These are phyloP conservation scores for Pseudogymnoascus sp. DNA, from an alignment of 2,329 filamentous ascomycete genomes.

Conservation along the genomic window DNA sequence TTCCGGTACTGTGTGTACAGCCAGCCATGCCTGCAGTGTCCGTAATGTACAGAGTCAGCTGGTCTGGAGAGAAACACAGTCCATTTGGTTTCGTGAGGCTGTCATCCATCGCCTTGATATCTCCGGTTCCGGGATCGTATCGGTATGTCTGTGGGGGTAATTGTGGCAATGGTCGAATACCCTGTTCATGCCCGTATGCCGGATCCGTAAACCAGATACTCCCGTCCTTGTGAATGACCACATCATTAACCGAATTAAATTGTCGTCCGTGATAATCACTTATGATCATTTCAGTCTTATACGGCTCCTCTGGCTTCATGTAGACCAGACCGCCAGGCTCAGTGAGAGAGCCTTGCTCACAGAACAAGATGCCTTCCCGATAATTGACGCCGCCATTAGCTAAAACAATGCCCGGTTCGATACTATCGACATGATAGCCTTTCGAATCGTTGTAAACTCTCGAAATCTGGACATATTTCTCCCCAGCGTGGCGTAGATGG, in stretches of 20 bases:
- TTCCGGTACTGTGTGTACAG: slow-evolving; percentile 9
- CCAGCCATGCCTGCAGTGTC: slow-evolving; percentile 42
- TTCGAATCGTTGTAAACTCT: slow-evolving; percentile 35
- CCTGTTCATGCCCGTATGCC: slow-evolving; percentile 50
- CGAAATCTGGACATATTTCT: slow-evolving; percentile 15
- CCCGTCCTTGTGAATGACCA: slow-evolving; percentile 44
- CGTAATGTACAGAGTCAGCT: slow-evolving; percentile 44
- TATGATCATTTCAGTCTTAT: slow-evolving; percentile 36
- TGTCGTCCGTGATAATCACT: slow-evolving; percentile 51
- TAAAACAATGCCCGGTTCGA: slow-evolving; percentile 21
- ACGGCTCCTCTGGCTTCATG: slow-evolving; percentile 17
- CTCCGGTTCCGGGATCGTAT: slow-evolving; percentile 41
- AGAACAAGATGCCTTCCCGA: slow-evolving; percentile 21
- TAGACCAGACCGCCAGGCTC: slow-evolving; percentile 17
- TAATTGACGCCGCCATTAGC: slow-evolving; percentile 21
- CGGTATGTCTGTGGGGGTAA: slow-evolving; percentile 53
- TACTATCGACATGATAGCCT: slow-evolving; percentile 22
- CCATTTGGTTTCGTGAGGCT: slow-evolving; percentile 50
- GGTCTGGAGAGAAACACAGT: slow-evolving; percentile 48
- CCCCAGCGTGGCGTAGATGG: background rate
- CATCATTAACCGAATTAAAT: slow-evolving; percentile 55
- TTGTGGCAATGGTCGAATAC: slow-evolving; percentile 46
- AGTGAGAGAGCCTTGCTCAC: slow-evolving; percentile 17
- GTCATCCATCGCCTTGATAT: slow-evolving; percentile 49
- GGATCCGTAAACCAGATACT: slow-evolving; percentile 59